Percentiles rank a stretch among this genome's conserved stretches.
phyloP scores from a whole-genome alignment of 805 yeast genomes.

The Ogataea degrootiae region DNA sequence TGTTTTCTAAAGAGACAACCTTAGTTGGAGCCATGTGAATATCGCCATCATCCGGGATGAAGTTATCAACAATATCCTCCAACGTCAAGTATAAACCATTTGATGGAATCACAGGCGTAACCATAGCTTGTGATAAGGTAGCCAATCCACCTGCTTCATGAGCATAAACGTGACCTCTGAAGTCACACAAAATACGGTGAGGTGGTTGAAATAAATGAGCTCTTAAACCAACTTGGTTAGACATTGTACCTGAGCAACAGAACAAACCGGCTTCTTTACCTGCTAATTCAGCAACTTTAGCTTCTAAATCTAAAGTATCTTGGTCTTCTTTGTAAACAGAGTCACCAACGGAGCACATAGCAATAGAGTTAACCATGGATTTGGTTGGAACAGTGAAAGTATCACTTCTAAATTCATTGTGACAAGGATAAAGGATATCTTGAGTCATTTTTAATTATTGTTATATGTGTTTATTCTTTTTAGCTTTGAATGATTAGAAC shows the following conservation, averaged over 20 bases:
- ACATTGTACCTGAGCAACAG: constrained; percentile 82
- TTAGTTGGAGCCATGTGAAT: constrained; percentile 85
- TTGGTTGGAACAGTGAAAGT: constrained; percentile 85
- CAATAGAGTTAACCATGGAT: constrained; percentile 57
- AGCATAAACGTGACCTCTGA: constrained; percentile 73
- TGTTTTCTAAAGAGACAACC: constrained; percentile 78
- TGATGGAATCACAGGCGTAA: constrained; percentile 64
- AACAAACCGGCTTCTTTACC: constrained; percentile 78
- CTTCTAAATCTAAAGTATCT: constrained; percentile 60
- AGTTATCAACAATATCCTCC: constrained; percentile 62
- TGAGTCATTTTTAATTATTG: constrained; percentile 1
- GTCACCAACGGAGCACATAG: constrained; percentile 66
- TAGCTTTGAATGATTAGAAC: neutral
- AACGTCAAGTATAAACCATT: constrained; percentile 72
- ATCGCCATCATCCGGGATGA: constrained; percentile 71
- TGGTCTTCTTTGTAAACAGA: constrained; percentile 79
- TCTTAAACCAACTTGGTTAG: constrained; percentile 80
- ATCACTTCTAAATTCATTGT: constrained; percentile 61
- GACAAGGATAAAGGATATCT: constrained; percentile 7
- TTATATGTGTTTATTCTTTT: neutral
- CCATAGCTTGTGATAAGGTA: constrained; percentile 83
- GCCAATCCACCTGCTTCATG: constrained; percentile 91
- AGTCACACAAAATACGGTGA: constrained; percentile 72
- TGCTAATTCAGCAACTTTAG: constrained; percentile 57
- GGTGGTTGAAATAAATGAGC: constrained; percentile 75